Conservation (phyloP, 495 filamentous ascomycete species). For the Penicillium longicatenatum region DNA sequence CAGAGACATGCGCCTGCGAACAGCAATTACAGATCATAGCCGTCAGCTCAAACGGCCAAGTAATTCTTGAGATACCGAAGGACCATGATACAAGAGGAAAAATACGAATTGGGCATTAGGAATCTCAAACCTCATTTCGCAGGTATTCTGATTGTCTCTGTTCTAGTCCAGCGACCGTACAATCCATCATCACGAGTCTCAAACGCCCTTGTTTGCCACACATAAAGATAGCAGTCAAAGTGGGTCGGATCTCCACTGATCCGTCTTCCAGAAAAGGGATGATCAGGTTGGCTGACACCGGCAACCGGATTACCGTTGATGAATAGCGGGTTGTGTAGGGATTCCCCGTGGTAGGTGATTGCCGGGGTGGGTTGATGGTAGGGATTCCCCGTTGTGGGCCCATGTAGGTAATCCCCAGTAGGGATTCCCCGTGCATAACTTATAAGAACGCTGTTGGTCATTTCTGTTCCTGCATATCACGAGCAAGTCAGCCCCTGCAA, state of each 20-base stretch:
- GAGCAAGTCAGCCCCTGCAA: conserved; percentile 21
- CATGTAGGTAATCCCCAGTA: conserved; percentile 14
- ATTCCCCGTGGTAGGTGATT: background rate
- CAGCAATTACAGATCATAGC: too few species aligned
- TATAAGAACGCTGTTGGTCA: conserved; percentile 1
- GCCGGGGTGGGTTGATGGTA: conserved; percentile 1
- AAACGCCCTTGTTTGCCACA: too few species aligned
- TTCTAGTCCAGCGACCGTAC: too few species aligned
- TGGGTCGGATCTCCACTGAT: background rate
- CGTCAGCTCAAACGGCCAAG: too few species aligned
- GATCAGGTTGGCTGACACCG: background rate
- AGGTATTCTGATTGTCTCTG: too few species aligned
- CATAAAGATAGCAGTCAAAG: background rate
- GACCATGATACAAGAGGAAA: too few species aligned
- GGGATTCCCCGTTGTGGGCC: conserved; percentile 8
- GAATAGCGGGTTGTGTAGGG: background rate
- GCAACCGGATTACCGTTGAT: background rate
- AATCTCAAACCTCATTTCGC: too few species aligned
- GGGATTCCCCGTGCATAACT: background rate
- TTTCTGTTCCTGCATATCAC: background rate
- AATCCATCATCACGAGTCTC: too few species aligned
- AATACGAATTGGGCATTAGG: too few species aligned
- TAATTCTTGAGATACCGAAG: too few species aligned
- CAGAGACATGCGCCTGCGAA: too few species aligned
- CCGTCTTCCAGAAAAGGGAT: background rate